These are phyloP conservation scores for Microascus cirrosus DNA, from an alignment of 2,329 filamentous ascomycete species.

Conservation along the genomic window DNA sequence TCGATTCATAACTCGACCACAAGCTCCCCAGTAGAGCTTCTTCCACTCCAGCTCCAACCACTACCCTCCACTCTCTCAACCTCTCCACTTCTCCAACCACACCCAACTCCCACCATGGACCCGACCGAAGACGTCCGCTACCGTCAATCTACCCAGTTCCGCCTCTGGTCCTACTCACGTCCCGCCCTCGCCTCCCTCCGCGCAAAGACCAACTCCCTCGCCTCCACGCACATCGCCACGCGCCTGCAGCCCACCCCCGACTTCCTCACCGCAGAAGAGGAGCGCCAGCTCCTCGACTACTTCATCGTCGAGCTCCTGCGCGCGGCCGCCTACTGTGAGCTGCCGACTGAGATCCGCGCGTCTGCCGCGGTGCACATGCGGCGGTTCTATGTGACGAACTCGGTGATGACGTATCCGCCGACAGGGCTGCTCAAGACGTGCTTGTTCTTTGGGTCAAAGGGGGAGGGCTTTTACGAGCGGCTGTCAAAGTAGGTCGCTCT, in stretches of 20 bases:
- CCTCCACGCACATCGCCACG: slow-evolving; percentile 47
- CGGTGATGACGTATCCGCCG: slow-evolving; percentile 90
- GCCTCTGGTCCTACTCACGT: slow-evolving; percentile 84
- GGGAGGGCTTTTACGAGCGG: slow-evolving; percentile 70
- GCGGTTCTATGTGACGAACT: slow-evolving; percentile 93
- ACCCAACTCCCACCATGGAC: slow-evolving; percentile 2
- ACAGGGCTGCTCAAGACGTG: slow-evolving; percentile 81
- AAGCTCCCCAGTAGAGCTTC: not conserved
- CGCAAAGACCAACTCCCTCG: slow-evolving; percentile 66
- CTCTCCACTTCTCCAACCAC: not conserved
- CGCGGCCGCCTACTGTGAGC: slow-evolving; percentile 37
- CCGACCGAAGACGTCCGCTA: slow-evolving; percentile 74
- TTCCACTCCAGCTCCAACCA: not conserved
- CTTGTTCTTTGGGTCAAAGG: slow-evolving; percentile 88
- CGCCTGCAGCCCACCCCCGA: slow-evolving; percentile 53
- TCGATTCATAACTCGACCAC: not conserved
- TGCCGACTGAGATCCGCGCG: slow-evolving; percentile 24
- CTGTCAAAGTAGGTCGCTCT: slow-evolving; percentile 23
- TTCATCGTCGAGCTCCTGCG: slow-evolving; percentile 53
- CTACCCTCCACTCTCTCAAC: not conserved
- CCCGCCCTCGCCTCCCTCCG: slow-evolving; percentile 61
- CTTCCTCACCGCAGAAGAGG: slow-evolving; percentile 74
- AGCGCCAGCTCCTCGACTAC: slow-evolving; percentile 68
- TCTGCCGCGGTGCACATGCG: slow-evolving; percentile 85
- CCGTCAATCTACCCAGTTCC: slow-evolving; percentile 78